These are phyloP conservation scores for Amborella trichopoda DNA, from an alignment of 164 flowering plant species.

Conservation along the genomic window DNA sequence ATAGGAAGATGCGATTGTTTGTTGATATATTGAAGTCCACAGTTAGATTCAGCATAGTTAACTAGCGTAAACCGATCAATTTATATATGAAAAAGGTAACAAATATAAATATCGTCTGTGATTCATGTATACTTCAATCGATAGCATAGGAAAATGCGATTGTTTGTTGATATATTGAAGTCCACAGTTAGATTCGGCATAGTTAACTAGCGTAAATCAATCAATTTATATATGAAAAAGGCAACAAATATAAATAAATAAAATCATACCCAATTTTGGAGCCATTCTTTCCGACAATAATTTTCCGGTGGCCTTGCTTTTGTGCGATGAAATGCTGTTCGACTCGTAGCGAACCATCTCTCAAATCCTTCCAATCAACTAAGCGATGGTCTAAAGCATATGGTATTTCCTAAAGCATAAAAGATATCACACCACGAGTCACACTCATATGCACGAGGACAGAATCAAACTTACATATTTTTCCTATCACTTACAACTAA, in stretches of 20 bases:
- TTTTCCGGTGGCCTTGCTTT: constrained; percentile 75
- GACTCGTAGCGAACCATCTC: constrained; percentile 85
- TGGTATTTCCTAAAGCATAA: constrained; percentile 72
- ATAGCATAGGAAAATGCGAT: not conserved
- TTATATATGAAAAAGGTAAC: too few species aligned
- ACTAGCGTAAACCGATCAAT: too few species aligned
- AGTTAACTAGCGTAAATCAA: not conserved
- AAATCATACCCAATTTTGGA: constrained; percentile 74
- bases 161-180: not conserved
- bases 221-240: not conserved
- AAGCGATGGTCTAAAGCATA: constrained; percentile 74
- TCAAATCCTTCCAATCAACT: constrained; percentile 78
- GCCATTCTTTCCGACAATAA: constrained; percentile 88
- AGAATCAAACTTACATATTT: not conserved
- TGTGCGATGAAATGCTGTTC: constrained; percentile 73
- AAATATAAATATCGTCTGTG: too few species aligned
- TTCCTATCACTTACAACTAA: not conserved
- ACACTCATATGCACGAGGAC: not conserved
- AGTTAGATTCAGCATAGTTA: too few species aligned
- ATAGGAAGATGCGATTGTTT: too few species aligned
- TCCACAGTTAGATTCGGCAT: not conserved
- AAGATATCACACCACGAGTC: not conserved
- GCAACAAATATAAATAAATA: not conserved
- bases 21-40: too few species aligned
- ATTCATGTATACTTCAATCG: not conserved